A percentile compares a stretch with the other conserved stretches of the same genome.
phyloP scores from a whole-genome alignment of 2,329 filamentous ascomycete species.

The Phaeosphaeria sp. region DNA sequence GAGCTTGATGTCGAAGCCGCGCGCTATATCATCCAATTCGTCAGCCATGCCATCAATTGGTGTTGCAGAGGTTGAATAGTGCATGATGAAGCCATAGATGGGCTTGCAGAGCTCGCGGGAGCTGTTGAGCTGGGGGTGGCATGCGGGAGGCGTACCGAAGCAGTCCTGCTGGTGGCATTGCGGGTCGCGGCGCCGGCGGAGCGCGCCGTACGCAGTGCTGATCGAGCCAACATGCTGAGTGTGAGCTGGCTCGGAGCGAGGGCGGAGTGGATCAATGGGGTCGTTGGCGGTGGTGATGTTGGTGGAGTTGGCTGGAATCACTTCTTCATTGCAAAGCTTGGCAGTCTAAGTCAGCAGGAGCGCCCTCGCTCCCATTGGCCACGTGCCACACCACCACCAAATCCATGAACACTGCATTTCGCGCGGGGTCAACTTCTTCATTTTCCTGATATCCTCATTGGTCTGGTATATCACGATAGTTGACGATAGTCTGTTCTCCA shows the following conservation, averaged over 20 bases:
- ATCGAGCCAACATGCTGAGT: slow-evolving; percentile 88
- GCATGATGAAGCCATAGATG: slow-evolving; percentile 22
- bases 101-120: slow-evolving; percentile 32
- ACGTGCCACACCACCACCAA: slow-evolving; percentile 3
- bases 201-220: slow-evolving; percentile 87
- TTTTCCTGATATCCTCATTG: not conserved
- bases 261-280: slow-evolving; percentile 45
- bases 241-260: slow-evolving; percentile 48
- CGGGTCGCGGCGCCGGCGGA: slow-evolving; percentile 83
- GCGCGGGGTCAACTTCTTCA: slow-evolving; percentile 3
- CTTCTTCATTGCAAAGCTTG: slow-evolving; percentile 24
- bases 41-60: slow-evolving; percentile 42
- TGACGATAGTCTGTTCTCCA: not conserved
- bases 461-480: not conserved
- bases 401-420: slow-evolving; percentile 13
- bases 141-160: slow-evolving; percentile 53
- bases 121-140: slow-evolving; percentile 31
- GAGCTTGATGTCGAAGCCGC: slow-evolving; percentile 74
- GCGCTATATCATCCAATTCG: slow-evolving; percentile 53
- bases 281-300: slow-evolving; percentile 39
- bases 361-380: slow-evolving; percentile 26
- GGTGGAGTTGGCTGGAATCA: slow-evolving; percentile 20
- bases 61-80: slow-evolving; percentile 18
- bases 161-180: slow-evolving; percentile 56
- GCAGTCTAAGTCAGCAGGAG: slow-evolving; percentile 19